Evolutionary conservation across 345 rosid species (phyloP).

Genomic region (Gossypium stocksii): DNA sequence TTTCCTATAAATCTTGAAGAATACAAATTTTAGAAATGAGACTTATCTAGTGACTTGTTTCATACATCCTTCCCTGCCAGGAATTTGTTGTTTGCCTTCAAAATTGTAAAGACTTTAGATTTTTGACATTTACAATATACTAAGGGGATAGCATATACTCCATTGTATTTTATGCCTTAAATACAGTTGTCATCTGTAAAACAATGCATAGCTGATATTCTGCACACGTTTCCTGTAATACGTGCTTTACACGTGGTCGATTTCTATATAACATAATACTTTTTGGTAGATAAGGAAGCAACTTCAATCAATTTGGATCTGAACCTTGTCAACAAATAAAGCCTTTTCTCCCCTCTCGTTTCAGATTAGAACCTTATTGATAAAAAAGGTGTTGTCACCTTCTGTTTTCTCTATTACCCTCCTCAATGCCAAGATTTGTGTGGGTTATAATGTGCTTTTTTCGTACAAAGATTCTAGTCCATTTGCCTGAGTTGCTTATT

Average conservation of each 20-base stretch:
- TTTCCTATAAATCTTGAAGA: not conserved
- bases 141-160: not conserved
- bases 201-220: not conserved
- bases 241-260: not conserved
- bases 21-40: not conserved
- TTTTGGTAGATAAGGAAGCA: not conserved
- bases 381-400: not conserved
- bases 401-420: not conserved
- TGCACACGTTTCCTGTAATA: not conserved
- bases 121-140: too few species aligned
- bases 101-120: not conserved
- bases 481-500: constrained; percentile 18
- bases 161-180: not conserved
- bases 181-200: not conserved
- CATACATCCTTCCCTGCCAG: not conserved
- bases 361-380: not conserved
- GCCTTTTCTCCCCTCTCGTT: not conserved
- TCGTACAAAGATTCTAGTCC: not conserved
- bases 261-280: not conserved
- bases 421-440: not conserved
- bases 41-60: not conserved
- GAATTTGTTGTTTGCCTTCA: not conserved
- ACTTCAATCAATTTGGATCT: not conserved
- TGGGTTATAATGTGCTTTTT: not conserved
- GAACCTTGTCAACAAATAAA: not conserved